Percentiles rank a stretch among this genome's conserved stretches.
Conservation (phyloP, 352 stramenopile genomes). For the Phytophthora pluvialis region DNA sequence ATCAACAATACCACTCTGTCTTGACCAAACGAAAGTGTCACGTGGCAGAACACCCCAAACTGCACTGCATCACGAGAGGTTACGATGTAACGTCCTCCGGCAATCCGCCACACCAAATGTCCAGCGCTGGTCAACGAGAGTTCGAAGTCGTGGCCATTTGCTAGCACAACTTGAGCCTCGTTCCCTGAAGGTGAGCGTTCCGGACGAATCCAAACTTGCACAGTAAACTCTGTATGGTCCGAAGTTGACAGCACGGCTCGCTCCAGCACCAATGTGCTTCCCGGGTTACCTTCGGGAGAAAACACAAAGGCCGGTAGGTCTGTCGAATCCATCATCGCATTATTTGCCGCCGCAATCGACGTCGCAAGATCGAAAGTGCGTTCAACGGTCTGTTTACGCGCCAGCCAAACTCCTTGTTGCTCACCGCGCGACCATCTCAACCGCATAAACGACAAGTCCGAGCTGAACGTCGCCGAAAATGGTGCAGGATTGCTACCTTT, state of each 20-base stretch:
- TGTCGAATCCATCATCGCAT: slow-evolving; percentile 67
- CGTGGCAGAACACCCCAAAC: slow-evolving; percentile 64
- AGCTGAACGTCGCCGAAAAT: slow-evolving; percentile 66
- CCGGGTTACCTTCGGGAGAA: slow-evolving; percentile 56
- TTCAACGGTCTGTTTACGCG: slow-evolving; percentile 44
- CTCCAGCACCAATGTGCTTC: slow-evolving; percentile 67
- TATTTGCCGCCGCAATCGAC: slow-evolving; percentile 38
- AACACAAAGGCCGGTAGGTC: slow-evolving; percentile 57
- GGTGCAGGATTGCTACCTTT: slow-evolving; percentile 81
- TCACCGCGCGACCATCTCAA: slow-evolving; percentile 85
- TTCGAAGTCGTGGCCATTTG: slow-evolving; percentile 68
- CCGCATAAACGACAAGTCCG: slow-evolving; percentile 74
- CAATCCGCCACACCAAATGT: slow-evolving; percentile 63
- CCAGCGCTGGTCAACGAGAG: slow-evolving; percentile 47
- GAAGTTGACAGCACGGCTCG: slow-evolving; percentile 60
- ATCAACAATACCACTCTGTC: slow-evolving; percentile 51
- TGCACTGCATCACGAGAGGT: slow-evolving; percentile 45
- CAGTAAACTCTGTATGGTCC: slow-evolving; percentile 57
- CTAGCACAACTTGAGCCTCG: slow-evolving; percentile 57
- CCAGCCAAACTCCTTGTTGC: slow-evolving; percentile 83
- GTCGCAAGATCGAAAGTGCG: slow-evolving; percentile 47
- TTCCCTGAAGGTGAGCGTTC: slow-evolving; percentile 24
- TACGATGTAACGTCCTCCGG: slow-evolving; percentile 42
- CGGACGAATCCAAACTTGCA: slow-evolving; percentile 76
- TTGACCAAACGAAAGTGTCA: slow-evolving; percentile 60